Conservation (phyloP, 2,329 filamentous ascomycete genomes). For the Lanzia echinophila region DNA sequence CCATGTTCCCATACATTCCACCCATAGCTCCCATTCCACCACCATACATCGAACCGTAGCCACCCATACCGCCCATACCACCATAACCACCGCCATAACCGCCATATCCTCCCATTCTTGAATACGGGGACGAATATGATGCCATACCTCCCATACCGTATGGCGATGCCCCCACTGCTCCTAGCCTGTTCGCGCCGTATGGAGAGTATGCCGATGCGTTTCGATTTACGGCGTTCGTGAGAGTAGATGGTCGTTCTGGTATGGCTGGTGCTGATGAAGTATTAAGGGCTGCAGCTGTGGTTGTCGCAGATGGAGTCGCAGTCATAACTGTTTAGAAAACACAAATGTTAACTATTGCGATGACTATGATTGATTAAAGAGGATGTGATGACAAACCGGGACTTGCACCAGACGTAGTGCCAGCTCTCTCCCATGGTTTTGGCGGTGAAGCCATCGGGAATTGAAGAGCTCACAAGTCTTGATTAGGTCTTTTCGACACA, state of each 20-base stretch:
- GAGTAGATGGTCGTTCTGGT: slow-evolving; percentile 72
- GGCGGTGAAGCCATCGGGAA: slow-evolving; percentile 69
- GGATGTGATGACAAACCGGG: slow-evolving; percentile 22
- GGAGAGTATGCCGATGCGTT: slow-evolving; percentile 78
- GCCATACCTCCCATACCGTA: slow-evolving; percentile 25
- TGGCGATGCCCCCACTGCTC: slow-evolving; percentile 40
- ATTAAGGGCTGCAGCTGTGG: slow-evolving; percentile 34
- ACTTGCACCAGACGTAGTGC: slow-evolving; percentile 22
- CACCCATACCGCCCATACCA: slow-evolving; percentile 37
- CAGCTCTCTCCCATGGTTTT: slow-evolving; percentile 90
- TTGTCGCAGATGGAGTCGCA: slow-evolving; percentile 24
- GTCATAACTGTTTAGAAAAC: slow-evolving; percentile 29
- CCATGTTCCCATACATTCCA: slow-evolving; percentile 38
- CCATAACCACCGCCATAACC: slow-evolving; percentile 28
- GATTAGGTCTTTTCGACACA: neutral
- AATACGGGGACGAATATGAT: slow-evolving; percentile 47
- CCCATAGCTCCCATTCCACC: slow-evolving; percentile 26
- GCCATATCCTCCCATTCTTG: slow-evolving; percentile 33
- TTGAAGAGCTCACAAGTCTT: slow-evolving; percentile 9
- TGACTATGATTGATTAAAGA: slow-evolving; percentile 5
- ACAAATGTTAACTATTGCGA: slow-evolving; percentile 9
- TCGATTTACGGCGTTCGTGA: slow-evolving; percentile 75
- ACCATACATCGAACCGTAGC: slow-evolving; percentile 34
- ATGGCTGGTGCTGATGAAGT: slow-evolving; percentile 54
- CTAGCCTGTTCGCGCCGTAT: slow-evolving; percentile 50